Percentiles rank a stretch among this genome's conserved stretches.
These are phyloP conservation scores for Penicillium brevicompactum DNA, from an alignment of 2,329 filamentous ascomycete genomes.

Conservation along the genomic window DNA sequence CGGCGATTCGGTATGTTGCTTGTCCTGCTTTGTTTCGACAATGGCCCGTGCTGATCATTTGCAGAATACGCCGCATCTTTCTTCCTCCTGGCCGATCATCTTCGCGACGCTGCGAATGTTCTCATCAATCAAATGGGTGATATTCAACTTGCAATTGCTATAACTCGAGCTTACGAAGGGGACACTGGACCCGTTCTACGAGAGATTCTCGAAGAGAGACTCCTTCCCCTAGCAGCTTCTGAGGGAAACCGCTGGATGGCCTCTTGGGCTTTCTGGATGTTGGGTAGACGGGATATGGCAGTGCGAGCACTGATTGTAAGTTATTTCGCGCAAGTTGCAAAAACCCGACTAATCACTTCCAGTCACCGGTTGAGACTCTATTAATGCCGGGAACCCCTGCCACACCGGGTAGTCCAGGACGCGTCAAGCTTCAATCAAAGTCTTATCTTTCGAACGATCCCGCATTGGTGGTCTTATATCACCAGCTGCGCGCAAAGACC, in stretches of 20 bases:
- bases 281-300: constrained; percentile 78
- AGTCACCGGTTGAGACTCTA: constrained; percentile 78
- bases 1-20: constrained; percentile 72
- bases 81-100: constrained; percentile 84
- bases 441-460: constrained; percentile 89
- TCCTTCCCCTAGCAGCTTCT: constrained; percentile 74
- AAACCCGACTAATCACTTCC: constrained; percentile 1
- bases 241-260: constrained; percentile 92
- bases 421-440: constrained; percentile 64
- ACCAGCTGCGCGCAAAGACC: constrained; percentile 78
- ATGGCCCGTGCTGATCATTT: constrained; percentile 5
- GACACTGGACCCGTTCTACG: constrained; percentile 75
- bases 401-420: constrained; percentile 66
- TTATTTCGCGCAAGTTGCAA: neutral
- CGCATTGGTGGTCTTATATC: constrained; percentile 82
- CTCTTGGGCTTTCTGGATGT: constrained; percentile 94
- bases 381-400: constrained; percentile 46
- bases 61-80: constrained; percentile 94
- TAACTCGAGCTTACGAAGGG: constrained; percentile 85
- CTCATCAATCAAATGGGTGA: constrained; percentile 87
- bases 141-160: constrained; percentile 83
- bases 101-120: constrained; percentile 83
- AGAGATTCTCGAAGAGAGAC: constrained; percentile 74
- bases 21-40: neutral
- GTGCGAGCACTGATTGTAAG: constrained; percentile 79